Percentiles rank a stretch among this genome's conserved stretches.
Evolutionary conservation across 1,139 yeast species (phyloP).

Genomic region (Sugiyamaella paludigena): DNA sequence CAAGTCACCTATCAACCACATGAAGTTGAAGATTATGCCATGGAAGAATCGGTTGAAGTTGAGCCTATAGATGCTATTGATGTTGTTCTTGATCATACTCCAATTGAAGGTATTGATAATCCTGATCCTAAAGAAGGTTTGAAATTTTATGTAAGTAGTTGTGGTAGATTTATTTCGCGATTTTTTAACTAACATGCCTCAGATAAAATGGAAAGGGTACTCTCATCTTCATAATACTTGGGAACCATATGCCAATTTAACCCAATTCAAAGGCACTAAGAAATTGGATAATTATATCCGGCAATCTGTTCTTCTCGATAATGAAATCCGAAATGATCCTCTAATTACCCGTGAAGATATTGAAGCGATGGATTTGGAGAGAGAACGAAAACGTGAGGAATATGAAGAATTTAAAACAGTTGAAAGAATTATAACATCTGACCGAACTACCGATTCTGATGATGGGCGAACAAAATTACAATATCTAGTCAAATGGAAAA

Average conservation of each 20-base stretch:
- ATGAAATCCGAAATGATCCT: constrained; percentile 74
- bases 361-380: constrained; percentile 89
- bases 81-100: constrained; percentile 36
- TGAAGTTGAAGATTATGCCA: constrained; percentile 24
- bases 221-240: constrained; percentile 96
- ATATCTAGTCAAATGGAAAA: constrained; percentile 90
- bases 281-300: constrained; percentile 87
- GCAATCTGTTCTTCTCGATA: constrained; percentile 68
- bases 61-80: constrained; percentile 43
- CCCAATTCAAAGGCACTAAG: constrained; percentile 67
- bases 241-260: constrained; percentile 68
- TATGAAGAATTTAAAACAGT: constrained; percentile 79
- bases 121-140: constrained; percentile 37
- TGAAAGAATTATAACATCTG: constrained; percentile 86
- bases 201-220: constrained; percentile 82
- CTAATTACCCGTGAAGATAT: constrained; percentile 82
- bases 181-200: constrained; percentile 19
- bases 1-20: constrained; percentile 29
- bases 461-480: constrained; percentile 67
- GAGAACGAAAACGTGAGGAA: constrained; percentile 80
- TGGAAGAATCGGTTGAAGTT: constrained; percentile 17
- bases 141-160: constrained; percentile 34
- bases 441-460: constrained; percentile 53
- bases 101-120: constrained; percentile 27
- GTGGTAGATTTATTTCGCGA: constrained; percentile 16